Evolutionary conservation across 2,329 filamentous ascomycete species (phyloP).

Genomic region (Phialocephala sp.): DNA sequence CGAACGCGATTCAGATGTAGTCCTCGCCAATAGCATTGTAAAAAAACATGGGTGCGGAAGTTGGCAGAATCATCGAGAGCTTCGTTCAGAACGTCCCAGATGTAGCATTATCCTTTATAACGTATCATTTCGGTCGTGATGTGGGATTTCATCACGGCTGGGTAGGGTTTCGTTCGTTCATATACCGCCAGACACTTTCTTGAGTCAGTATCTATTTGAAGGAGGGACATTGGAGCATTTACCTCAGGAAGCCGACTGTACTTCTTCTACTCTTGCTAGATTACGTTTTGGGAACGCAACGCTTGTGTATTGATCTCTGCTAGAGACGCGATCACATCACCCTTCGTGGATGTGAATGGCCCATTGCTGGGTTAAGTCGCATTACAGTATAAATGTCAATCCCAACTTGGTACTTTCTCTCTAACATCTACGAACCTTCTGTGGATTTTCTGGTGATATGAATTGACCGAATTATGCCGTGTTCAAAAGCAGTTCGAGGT

Average conservation of each 20-base stretch:
- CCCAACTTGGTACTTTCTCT: not conserved
- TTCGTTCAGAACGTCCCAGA: conserved; percentile 72
- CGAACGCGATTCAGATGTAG: conserved; percentile 64
- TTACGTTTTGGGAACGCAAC: conserved; percentile 65
- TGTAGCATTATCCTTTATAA: conserved; percentile 63
- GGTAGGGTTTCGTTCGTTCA: conserved; percentile 63
- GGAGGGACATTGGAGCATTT: not conserved
- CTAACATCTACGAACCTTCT: conserved; percentile 22
- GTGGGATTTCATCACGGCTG: conserved; percentile 60
- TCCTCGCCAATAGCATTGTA: conserved; percentile 54
- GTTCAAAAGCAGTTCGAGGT: conserved; percentile 26
- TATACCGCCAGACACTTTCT: conserved; percentile 46
- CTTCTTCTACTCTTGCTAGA: conserved; percentile 48
- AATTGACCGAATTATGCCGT: conserved; percentile 26
- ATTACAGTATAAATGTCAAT: conserved; percentile 21
- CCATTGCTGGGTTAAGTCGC: conserved; percentile 22
- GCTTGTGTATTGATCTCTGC: conserved; percentile 43
- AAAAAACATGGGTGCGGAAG: conserved; percentile 59
- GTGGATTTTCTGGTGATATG: conserved; percentile 27
- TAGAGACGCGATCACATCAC: conserved; percentile 23
- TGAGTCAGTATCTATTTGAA: not conserved
- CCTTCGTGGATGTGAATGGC: conserved; percentile 25
- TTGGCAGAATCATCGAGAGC: conserved; percentile 42
- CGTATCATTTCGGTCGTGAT: conserved; percentile 62
- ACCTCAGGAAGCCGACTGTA: conserved; percentile 56